Evolutionary conservation across 225 moss, liverwort and hornwort genomes (phyloP).

Genomic region (Anthoceros angustus): DNA sequence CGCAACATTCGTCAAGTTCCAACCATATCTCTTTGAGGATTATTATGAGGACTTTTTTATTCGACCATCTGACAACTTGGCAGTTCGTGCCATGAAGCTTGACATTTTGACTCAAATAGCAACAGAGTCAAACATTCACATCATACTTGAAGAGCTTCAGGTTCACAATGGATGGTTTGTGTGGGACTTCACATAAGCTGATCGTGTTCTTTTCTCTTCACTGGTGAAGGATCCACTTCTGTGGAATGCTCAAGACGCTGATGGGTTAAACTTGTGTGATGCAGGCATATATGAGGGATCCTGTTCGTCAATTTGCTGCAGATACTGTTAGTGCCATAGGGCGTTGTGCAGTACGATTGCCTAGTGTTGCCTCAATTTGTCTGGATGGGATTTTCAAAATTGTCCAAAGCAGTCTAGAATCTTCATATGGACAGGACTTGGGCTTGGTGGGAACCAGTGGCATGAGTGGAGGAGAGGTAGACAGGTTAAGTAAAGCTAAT

Average conservation of each 20-base stretch:
- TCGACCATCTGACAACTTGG: conserved; percentile 50
- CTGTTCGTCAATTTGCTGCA: conserved; percentile 82
- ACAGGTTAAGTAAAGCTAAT: conserved; percentile 18
- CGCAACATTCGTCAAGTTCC: conserved; percentile 63
- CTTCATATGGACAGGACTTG: conserved; percentile 14
- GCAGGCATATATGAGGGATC: conserved; percentile 77
- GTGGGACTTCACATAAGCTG: neutral
- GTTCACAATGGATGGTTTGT: conserved; percentile 11
- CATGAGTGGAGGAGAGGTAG: conserved; percentile 15
- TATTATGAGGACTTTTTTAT: conserved; percentile 89
- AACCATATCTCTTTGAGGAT: conserved; percentile 56
- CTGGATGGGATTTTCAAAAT: conserved; percentile 72
- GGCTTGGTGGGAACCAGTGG: neutral
- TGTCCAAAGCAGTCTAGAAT: conserved; percentile 44
- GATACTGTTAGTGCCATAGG: conserved; percentile 92
- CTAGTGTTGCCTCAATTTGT: conserved; percentile 62
- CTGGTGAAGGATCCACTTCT: conserved; percentile 1
- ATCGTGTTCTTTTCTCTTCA: neutral
- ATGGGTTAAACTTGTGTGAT: conserved; percentile 4
- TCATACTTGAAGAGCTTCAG: conserved; percentile 89
- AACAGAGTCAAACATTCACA: conserved; percentile 62
- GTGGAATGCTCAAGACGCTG: neutral
- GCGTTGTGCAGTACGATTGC: conserved; percentile 71
- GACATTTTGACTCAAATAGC: conserved; percentile 77
- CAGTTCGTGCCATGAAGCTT: conserved; percentile 79